Conservation (phyloP, 2,329 filamentous ascomycete species). For the Colletotrichum tabaci region DNA sequence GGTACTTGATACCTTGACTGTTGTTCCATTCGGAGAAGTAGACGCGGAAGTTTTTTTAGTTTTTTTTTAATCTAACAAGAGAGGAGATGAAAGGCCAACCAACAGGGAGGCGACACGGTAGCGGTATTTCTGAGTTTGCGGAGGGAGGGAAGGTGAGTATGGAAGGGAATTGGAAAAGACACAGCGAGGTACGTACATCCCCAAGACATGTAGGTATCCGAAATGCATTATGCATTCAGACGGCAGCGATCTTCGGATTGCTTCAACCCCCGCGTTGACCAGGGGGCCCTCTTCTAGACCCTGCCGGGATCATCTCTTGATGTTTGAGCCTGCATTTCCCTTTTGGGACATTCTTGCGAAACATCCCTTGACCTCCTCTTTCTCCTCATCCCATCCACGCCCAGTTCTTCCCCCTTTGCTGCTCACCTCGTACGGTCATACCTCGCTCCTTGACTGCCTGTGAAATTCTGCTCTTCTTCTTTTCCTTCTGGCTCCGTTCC, state of each 20-base stretch:
- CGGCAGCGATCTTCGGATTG: constrained; percentile 37
- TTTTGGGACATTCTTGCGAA: constrained; percentile 47
- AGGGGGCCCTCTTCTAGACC: constrained; percentile 27
- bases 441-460: constrained; percentile 18
- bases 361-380: constrained; percentile 34
- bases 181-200: background rate
- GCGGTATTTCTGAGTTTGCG: background rate
- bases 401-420: constrained; percentile 20
- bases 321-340: constrained; percentile 34
- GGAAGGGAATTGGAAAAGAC: background rate
- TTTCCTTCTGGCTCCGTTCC: background rate
- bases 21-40: constrained; percentile 21
- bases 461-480: background rate
- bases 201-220: background rate
- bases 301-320: constrained; percentile 35
- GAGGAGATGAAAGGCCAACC: constrained; percentile 6
- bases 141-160: background rate
- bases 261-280: constrained; percentile 38
- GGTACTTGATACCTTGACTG: constrained; percentile 18
- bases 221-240: constrained; percentile 25
- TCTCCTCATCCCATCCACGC: constrained; percentile 24
- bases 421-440: background rate
- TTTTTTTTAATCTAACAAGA: constrained; percentile 11
- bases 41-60: constrained; percentile 8
- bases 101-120: background rate